These are phyloP conservation scores for Exobasidium cylindrosporum DNA, from an alignment of 1,284 basidiomycete species.

Conservation along the genomic window DNA sequence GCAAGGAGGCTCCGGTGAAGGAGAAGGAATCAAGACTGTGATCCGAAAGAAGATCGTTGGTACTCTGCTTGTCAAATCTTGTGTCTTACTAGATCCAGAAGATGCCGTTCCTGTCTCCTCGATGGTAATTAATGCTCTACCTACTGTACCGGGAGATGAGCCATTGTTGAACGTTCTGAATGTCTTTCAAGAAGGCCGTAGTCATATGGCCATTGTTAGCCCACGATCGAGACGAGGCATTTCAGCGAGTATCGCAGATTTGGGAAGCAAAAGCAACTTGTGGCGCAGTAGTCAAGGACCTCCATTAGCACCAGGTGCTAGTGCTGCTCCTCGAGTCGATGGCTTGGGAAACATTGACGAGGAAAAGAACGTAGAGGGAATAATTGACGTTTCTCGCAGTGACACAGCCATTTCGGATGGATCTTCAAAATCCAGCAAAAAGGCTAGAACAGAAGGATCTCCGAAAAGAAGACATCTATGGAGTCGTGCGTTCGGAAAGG, in stretches of 20 bases:
- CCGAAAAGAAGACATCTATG: neutral
- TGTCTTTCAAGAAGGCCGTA: conserved; percentile 83
- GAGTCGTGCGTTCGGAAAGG: conserved; percentile 6
- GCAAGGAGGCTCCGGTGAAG: neutral
- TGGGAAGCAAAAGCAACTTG: conserved; percentile 23
- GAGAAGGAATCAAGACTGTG: conserved; percentile 20
- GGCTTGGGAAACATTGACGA: conserved; percentile 41
- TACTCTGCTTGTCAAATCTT: conserved; percentile 77
- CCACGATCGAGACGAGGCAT: conserved; percentile 24
- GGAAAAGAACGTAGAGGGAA: conserved; percentile 45
- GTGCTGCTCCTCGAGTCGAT: conserved; percentile 27
- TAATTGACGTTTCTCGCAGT: conserved; percentile 25
- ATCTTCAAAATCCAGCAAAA: conserved; percentile 19
- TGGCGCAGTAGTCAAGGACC: conserved; percentile 9
- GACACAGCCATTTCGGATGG: neutral
- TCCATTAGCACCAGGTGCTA: conserved; percentile 3
- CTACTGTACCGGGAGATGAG: conserved; percentile 79
- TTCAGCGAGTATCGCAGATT: conserved; percentile 56
- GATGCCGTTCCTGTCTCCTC: conserved; percentile 56
- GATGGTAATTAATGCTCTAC: conserved; percentile 68
- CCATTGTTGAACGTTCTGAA: conserved; percentile 81
- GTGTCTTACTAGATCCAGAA: conserved; percentile 82
- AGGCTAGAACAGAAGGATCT: conserved; percentile 15
- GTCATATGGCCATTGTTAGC: conserved; percentile 82
- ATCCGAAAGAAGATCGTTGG: conserved; percentile 71